A percentile compares a stretch with the other conserved stretches of the same genome.
These are phyloP conservation scores for Epithemia pelagica DNA, from an alignment of 108 stramenopile species.

Conservation along the genomic window DNA sequence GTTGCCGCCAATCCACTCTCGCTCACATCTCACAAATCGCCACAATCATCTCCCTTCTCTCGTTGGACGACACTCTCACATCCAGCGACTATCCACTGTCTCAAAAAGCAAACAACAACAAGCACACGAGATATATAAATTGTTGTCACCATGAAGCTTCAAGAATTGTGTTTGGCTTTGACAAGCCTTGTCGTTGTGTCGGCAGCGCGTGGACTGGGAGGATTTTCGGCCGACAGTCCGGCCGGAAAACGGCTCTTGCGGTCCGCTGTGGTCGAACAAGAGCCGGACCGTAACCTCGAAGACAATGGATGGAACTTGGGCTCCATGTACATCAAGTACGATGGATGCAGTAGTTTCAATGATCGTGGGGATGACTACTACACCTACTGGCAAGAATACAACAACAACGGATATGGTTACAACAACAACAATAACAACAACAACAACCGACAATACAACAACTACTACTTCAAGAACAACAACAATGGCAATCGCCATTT, in stretches of 20 bases:
- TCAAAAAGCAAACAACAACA: too few species aligned
- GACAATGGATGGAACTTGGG: neutral
- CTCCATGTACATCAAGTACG: neutral
- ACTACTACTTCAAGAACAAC: neutral
- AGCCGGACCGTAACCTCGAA: neutral
- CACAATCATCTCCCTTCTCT: too few species aligned
- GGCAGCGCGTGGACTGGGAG: too few species aligned
- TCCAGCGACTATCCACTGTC: too few species aligned
- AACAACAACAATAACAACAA: neutral
- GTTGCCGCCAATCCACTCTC: too few species aligned
- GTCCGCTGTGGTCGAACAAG: neutral
- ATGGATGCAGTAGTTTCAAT: neutral
- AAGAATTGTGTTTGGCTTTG: too few species aligned
- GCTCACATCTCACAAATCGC: too few species aligned
- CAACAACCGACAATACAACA: neutral
- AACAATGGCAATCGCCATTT: neutral
- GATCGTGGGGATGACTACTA: neutral
- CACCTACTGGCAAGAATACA: neutral
- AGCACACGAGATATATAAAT: too few species aligned
- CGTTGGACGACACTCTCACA: too few species aligned
- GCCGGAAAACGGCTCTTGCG: neutral
- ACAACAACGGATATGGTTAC: neutral
- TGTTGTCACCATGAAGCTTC: too few species aligned
- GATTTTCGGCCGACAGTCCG: neutral
- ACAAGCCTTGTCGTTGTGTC: too few species aligned